phyloP scores from a whole-genome alignment of 306 rosid genomes.

The Begonia fuchsioides region DNA sequence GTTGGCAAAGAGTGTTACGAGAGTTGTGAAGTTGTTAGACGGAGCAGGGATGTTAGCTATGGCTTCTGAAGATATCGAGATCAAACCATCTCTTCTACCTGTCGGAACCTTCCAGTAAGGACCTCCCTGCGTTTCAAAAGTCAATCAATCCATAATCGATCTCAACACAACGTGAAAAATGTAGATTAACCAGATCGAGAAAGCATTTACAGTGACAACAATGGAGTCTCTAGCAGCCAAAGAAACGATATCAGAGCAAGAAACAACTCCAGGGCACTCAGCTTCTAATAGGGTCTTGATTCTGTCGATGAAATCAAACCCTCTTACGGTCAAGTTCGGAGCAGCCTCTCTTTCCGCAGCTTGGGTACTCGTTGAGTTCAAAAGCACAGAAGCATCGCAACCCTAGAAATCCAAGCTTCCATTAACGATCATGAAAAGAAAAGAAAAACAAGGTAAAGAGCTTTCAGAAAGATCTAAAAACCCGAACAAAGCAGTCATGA shows the following conservation, averaged over 20 bases:
- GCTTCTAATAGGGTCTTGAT: slow-evolving; percentile 69
- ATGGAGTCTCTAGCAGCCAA: slow-evolving; percentile 69
- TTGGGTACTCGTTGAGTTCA: slow-evolving; percentile 49
- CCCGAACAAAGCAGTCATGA: slow-evolving; percentile 84
- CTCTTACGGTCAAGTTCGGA: slow-evolving; percentile 75
- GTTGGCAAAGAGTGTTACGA: slow-evolving; percentile 32
- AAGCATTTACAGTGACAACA: slow-evolving; percentile 43
- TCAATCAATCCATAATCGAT: too few relatives aligned
- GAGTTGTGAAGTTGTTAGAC: slow-evolving; percentile 22
- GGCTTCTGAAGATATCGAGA: slow-evolving; percentile 33
- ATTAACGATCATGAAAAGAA: neutral
- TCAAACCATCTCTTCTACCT: slow-evolving; percentile 47
- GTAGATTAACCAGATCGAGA: too few relatives aligned
- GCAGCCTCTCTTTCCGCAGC: slow-evolving; percentile 50
- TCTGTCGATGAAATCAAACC: slow-evolving; percentile 69
- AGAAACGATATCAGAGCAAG: slow-evolving; percentile 66
- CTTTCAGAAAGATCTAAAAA: slow-evolving; percentile 3
- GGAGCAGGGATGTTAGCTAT: slow-evolving; percentile 29
- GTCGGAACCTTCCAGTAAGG: slow-evolving; percentile 62
- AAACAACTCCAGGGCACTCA: slow-evolving; percentile 71
- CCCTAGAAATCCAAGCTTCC: slow-evolving; percentile 30
- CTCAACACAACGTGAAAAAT: too few relatives aligned
- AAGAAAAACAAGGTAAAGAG: neutral
- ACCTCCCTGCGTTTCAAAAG: slow-evolving; percentile 29
- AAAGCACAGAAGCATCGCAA: slow-evolving; percentile 74